A percentile compares a stretch with the other conserved stretches of the same genome.
Evolutionary conservation across 192 early-diverging fungal species (phyloP).

Genomic region (Coemansia sp.): DNA sequence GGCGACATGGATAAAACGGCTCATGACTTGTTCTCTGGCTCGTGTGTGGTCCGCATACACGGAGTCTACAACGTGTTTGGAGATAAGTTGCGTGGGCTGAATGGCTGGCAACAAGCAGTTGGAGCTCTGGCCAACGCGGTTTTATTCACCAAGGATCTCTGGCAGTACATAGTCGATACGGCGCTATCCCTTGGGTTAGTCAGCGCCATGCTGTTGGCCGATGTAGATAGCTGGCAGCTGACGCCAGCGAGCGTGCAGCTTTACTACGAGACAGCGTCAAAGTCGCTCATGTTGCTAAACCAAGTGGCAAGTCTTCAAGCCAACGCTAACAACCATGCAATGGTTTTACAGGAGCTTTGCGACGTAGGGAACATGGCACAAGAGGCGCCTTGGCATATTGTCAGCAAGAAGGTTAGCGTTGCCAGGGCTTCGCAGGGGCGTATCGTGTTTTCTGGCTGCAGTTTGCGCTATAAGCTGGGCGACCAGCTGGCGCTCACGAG

Average conservation of each 20-base stretch:
- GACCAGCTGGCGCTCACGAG: conserved; percentile 44
- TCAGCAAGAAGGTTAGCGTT: neutral
- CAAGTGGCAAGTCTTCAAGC: conserved; percentile 4
- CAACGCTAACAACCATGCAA: conserved; percentile 12
- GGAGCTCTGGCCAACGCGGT: conserved; percentile 16
- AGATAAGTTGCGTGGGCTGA: neutral
- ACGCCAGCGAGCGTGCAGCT: conserved; percentile 16
- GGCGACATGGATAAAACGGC: neutral
- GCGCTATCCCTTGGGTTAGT: conserved; percentile 12
- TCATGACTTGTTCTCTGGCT: conserved; percentile 28
- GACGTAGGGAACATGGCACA: conserved; percentile 4
- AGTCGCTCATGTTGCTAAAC: conserved; percentile 17
- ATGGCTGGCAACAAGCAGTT: conserved; percentile 11
- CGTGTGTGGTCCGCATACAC: conserved; percentile 28
- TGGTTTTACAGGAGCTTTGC: conserved; percentile 21
- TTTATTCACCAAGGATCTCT: neutral
- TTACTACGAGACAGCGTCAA: conserved; percentile 19
- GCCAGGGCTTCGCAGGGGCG: conserved; percentile 11
- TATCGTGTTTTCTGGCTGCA: conserved; percentile 19
- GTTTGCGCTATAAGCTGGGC: conserved; percentile 22
- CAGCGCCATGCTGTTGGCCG: conserved; percentile 13
- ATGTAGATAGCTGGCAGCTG: neutral
- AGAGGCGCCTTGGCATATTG: conserved; percentile 13
- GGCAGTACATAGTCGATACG: conserved; percentile 11
- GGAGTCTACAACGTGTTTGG: conserved; percentile 13